Conservation (phyloP, 2,329 filamentous ascomycete species). For the Exophiala sideris region DNA sequence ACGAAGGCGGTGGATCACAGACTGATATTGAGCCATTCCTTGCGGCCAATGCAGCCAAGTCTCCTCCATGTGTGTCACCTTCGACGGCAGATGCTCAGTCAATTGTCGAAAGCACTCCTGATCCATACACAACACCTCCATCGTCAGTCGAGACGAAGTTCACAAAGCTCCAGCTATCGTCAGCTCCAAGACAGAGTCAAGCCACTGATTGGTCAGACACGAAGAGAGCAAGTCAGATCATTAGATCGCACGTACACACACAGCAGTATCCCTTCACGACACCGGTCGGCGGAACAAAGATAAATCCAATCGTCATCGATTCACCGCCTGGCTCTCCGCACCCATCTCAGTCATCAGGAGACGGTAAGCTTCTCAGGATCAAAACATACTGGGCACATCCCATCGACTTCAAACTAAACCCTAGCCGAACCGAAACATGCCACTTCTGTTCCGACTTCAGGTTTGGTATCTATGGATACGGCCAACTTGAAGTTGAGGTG, state of each 20-base stretch:
- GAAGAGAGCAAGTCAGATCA: background rate
- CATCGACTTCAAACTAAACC: constrained; percentile 24
- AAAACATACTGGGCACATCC: constrained; percentile 27
- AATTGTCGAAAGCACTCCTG: too few species aligned
- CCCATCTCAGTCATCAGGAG: background rate
- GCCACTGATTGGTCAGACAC: too few species aligned
- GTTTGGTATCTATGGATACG: constrained; percentile 26
- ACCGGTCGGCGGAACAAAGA: background rate
- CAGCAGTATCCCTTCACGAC: background rate
- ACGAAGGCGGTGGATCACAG: too few species aligned
- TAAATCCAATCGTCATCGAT: constrained; percentile 11
- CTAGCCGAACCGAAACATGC: constrained; percentile 10
- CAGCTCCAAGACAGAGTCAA: too few species aligned
- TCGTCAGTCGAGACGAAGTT: too few species aligned
- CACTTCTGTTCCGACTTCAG: constrained; percentile 28
- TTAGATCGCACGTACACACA: background rate
- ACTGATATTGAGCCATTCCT: too few species aligned
- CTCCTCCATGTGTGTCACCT: too few species aligned
- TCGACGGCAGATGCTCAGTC: too few species aligned
- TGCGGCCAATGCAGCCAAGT: background rate
- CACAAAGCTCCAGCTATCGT: too few species aligned
- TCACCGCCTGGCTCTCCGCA: constrained; percentile 7
- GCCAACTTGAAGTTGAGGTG: constrained; percentile 15
- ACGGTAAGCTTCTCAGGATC: constrained; percentile 4
- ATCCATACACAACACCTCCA: too few species aligned